phyloP scores from a whole-genome alignment of 257 asterid genomes.

The Plantago major region DNA sequence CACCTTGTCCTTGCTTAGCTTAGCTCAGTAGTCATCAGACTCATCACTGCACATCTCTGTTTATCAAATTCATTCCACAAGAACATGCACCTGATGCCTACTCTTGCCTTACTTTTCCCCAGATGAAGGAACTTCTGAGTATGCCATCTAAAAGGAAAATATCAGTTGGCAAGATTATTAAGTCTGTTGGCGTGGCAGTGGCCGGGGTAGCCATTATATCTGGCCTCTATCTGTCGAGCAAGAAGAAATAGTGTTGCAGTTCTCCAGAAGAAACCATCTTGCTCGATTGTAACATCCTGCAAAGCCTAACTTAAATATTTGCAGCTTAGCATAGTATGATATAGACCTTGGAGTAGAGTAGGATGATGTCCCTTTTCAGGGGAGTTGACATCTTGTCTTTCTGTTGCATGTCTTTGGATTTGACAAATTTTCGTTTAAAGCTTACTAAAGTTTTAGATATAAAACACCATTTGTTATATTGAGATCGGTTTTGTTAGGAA shows the following conservation, averaged over 20 bases:
- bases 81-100: slow-evolving; percentile 6
- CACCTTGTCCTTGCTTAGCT: too few relatives aligned
- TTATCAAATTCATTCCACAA: background rate
- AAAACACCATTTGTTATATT: too few relatives aligned
- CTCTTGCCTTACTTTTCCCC: slow-evolving; percentile 5
- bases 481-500: too few relatives aligned
- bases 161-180: slow-evolving; percentile 36
- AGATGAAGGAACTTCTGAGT: slow-evolving; percentile 53
- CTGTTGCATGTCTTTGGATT: too few relatives aligned
- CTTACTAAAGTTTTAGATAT: too few relatives aligned
- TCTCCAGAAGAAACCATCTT: slow-evolving; percentile 7
- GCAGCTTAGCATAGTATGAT: background rate
- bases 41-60: background rate
- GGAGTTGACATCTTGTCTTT: too few relatives aligned
- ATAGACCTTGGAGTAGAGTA: too few relatives aligned
- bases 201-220: slow-evolving; percentile 63
- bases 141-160: slow-evolving; percentile 41
- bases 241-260: slow-evolving; percentile 41
- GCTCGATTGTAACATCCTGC: background rate
- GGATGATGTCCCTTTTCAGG: too few relatives aligned
- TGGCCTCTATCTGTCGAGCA: slow-evolving; percentile 62
- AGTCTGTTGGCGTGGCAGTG: slow-evolving; percentile 60
- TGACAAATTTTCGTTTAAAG: too few relatives aligned
- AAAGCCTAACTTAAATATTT: too few relatives aligned
- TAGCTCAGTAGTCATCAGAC: background rate